A percentile compares a stretch with the other conserved stretches of the same genome.
Conservation (phyloP, 2,329 filamentous ascomycete species). For the Trichophyton benhamiae region DNA sequence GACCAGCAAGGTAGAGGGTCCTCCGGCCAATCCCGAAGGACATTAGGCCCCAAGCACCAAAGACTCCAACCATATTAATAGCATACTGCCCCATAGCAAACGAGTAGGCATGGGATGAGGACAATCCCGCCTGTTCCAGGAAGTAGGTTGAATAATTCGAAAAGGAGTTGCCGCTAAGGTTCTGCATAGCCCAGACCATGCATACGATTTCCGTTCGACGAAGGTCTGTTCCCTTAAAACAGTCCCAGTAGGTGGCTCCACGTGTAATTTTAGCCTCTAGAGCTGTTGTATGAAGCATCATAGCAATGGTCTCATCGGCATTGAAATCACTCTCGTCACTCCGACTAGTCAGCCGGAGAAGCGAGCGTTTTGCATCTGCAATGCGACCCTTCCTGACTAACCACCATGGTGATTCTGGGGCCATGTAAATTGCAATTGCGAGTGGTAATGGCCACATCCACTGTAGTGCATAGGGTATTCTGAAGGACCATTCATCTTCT, state of each 20-base stretch:
- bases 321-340: constrained; percentile 56
- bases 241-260: constrained; percentile 66
- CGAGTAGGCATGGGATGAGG: constrained; percentile 39
- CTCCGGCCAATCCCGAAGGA: constrained; percentile 61
- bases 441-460: constrained; percentile 44
- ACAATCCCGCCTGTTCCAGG: constrained; percentile 43
- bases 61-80: constrained; percentile 67
- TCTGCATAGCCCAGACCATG: constrained; percentile 54
- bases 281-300: constrained; percentile 84
- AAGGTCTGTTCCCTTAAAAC: constrained; percentile 66
- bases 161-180: constrained; percentile 51
- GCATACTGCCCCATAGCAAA: constrained; percentile 49
- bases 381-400: constrained; percentile 36
- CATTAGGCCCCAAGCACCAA: constrained; percentile 74
- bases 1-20: constrained; percentile 61
- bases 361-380: constrained; percentile 35
- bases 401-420: constrained; percentile 43
- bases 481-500: constrained; percentile 39
- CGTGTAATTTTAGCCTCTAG: constrained; percentile 41
- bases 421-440: constrained; percentile 35
- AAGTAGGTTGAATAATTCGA: constrained; percentile 55
- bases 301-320: constrained; percentile 70
- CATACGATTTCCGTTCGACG: constrained; percentile 64
- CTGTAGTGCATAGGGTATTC: constrained; percentile 41
- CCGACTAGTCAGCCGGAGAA: constrained; percentile 35